A percentile compares a stretch with the other conserved stretches of the same genome.
Conservation (phyloP, 2,329 filamentous ascomycete species). For the Scedosporium dehoogii region DNA sequence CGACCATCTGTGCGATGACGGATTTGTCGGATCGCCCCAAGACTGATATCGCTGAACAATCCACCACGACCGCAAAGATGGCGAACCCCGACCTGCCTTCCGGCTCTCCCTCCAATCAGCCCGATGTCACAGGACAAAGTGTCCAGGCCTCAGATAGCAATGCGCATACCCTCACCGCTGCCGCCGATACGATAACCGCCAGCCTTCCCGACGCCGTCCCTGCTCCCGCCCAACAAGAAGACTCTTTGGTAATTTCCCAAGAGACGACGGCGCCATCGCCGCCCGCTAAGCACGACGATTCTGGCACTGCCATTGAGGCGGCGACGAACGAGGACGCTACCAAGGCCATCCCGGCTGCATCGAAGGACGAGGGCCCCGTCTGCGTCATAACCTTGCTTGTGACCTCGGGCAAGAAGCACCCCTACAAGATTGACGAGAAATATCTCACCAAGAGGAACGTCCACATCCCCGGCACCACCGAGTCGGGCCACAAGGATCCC, state of each 20-base stretch:
- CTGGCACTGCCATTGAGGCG: slow-evolving; percentile 28
- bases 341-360: slow-evolving; percentile 20
- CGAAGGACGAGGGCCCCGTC: slow-evolving; percentile 26
- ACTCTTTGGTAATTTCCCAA: slow-evolving; percentile 10
- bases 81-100: neutral
- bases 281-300: slow-evolving; percentile 22
- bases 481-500: slow-evolving; percentile 57
- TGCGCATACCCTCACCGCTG: neutral
- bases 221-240: neutral
- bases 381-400: slow-evolving; percentile 76
- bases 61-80: neutral
- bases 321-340: slow-evolving; percentile 29
- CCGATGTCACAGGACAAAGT: neutral
- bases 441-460: slow-evolving; percentile 78
- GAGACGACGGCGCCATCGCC: slow-evolving; percentile 17
- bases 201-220: neutral
- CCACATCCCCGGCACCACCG: slow-evolving; percentile 55
- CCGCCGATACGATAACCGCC: neutral
- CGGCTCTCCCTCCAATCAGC: neutral
- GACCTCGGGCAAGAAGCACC: slow-evolving; percentile 72
- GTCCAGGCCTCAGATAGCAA: neutral
- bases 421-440: slow-evolving; percentile 80
- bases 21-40: neutral
- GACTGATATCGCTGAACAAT: neutral
- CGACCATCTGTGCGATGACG: neutral